A percentile compares a stretch with the other conserved stretches of the same genome.
Conservation (phyloP, 108 stramenopile genomes). For the Bacterosira constricta region DNA sequence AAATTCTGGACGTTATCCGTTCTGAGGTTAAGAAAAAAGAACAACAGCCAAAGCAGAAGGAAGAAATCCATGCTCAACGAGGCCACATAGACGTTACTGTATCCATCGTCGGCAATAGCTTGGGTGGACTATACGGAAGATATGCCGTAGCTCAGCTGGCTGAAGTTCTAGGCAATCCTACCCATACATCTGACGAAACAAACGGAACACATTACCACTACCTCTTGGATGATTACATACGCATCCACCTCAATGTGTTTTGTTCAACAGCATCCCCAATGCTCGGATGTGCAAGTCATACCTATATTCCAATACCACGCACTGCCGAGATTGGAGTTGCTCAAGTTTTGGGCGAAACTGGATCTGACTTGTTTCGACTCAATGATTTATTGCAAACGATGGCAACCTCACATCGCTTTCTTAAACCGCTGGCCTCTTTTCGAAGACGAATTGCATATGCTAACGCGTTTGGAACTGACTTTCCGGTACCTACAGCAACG, state of each 20-base stretch:
- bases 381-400: constrained; percentile 55
- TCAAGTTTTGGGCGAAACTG: constrained; percentile 50
- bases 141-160: constrained; percentile 65
- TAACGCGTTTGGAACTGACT: constrained; percentile 80
- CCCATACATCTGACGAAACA: background rate
- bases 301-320: constrained; percentile 70
- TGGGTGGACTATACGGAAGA: constrained; percentile 82
- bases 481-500: constrained; percentile 79
- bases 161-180: background rate
- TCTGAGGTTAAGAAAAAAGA: constrained; percentile 8
- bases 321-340: constrained; percentile 57
- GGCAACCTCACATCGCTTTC: constrained; percentile 44
- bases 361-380: constrained; percentile 62
- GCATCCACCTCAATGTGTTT: constrained; percentile 57
- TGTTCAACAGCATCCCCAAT: constrained; percentile 82
- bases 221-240: constrained; percentile 29
- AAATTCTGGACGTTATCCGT: constrained; percentile 61
- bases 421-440: constrained; percentile 70
- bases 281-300: constrained; percentile 69
- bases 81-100: constrained; percentile 40
- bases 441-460: constrained; percentile 80
- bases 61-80: background rate
- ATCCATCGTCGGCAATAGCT: constrained; percentile 74
- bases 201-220: constrained; percentile 1
- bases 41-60: background rate